Conservation (phyloP, 2,329 filamentous ascomycete species). For the Coniochaeta ligniaria region DNA sequence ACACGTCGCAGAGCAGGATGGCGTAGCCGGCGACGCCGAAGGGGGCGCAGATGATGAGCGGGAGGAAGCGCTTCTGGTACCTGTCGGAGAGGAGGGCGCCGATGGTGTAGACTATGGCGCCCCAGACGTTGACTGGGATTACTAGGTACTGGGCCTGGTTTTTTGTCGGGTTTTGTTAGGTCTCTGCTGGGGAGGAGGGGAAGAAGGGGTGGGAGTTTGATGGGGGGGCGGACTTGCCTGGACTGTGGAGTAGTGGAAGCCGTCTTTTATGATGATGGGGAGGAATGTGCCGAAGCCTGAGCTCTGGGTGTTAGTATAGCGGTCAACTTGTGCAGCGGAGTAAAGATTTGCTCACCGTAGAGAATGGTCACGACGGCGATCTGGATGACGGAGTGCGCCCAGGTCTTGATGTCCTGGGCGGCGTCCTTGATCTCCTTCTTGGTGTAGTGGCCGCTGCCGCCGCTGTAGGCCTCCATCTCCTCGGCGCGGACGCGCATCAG, state of each 20-base stretch:
- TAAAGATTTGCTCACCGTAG: constrained; percentile 15
- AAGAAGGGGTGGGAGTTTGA: too few species aligned
- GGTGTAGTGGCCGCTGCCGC: constrained; percentile 14
- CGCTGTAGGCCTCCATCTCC: constrained; percentile 15
- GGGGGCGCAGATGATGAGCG: constrained; percentile 21
- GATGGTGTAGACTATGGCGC: constrained; percentile 28
- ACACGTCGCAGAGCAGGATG: constrained; percentile 15
- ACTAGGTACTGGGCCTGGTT: constrained; percentile 29
- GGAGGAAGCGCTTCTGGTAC: constrained; percentile 27
- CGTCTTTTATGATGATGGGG: constrained; percentile 31
- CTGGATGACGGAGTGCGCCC: constrained; percentile 23
- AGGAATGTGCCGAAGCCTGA: constrained; percentile 30
- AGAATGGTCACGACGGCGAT: constrained; percentile 30
- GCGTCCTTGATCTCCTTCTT: constrained; percentile 15
- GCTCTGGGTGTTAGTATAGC: not conserved
- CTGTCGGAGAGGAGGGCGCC: constrained; percentile 28
- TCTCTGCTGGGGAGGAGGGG: too few species aligned
- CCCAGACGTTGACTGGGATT: constrained; percentile 33
- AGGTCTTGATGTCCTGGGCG: constrained; percentile 17
- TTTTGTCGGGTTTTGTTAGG: too few species aligned
- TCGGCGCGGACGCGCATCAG: constrained; percentile 14
- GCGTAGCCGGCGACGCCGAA: constrained; percentile 18
- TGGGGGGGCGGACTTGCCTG: too few species aligned
- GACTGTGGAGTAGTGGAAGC: constrained; percentile 28
- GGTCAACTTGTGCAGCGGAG: not conserved